phyloP scores from a whole-genome alignment of 2,329 filamentous ascomycete genomes.

The Lithohypha guttulata region DNA sequence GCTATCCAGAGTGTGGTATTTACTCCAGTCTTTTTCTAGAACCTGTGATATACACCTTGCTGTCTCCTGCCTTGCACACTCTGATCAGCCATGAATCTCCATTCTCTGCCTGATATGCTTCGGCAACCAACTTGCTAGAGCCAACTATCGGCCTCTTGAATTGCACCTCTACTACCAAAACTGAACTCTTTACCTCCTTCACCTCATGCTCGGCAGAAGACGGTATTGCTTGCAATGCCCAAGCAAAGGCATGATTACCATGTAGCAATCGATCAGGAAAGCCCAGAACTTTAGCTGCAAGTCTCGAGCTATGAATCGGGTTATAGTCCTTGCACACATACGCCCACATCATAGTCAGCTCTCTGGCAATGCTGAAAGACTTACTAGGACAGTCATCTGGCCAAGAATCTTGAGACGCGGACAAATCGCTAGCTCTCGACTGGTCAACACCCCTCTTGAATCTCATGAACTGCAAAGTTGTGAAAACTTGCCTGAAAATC shows the following conservation, averaged over 20 bases:
- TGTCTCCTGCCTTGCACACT: background rate
- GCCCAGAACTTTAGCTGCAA: constrained; percentile 13
- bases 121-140: constrained; percentile 6
- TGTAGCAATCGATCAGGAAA: constrained; percentile 14
- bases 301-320: constrained; percentile 13
- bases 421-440: background rate
- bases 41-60: background rate
- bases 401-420: background rate
- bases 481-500: constrained; percentile 13
- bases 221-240: constrained; percentile 1
- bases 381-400: background rate
- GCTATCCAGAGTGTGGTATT: no score
- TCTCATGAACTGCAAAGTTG: constrained; percentile 13
- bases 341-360: constrained; percentile 8
- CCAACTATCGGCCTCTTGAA: constrained; percentile 13
- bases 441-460: background rate
- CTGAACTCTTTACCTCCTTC: background rate
- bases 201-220: no score
- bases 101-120: background rate
- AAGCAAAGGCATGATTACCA: constrained; percentile 14
- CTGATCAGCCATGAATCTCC: background rate
- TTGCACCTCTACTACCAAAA: constrained; percentile 10
- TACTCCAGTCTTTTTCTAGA: background rate
- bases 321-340: constrained; percentile 17
- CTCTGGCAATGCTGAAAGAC: background rate